A percentile compares a stretch with the other conserved stretches of the same genome.
Conservation (phyloP, 225 moss, liverwort and hornwort genomes). For the Ulota crispa region DNA sequence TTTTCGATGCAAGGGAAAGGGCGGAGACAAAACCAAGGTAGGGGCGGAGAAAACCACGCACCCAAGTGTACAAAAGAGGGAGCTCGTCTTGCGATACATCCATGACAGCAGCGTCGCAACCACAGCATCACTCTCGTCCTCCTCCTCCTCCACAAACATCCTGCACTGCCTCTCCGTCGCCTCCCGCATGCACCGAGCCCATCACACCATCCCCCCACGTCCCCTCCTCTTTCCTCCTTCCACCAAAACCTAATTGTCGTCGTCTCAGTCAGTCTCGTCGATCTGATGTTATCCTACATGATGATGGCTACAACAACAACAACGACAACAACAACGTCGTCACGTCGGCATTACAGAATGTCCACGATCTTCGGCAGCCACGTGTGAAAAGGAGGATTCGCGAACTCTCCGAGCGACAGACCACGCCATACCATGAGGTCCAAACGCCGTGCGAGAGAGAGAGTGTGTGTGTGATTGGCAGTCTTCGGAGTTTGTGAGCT, state of each 20-base stretch:
- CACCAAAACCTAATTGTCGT: neutral
- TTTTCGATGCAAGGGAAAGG: neutral
- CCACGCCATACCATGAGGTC: neutral
- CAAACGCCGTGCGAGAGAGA: neutral
- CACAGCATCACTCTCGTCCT: conserved; percentile 28
- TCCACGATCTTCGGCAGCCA: neutral
- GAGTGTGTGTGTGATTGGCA: too few species aligned
- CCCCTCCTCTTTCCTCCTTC: neutral
- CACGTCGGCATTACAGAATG: neutral
- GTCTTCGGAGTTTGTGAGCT: too few species aligned
- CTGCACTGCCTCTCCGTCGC: conserved; percentile 7
- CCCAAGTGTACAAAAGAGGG: conserved; percentile 96
- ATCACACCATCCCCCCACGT: neutral
- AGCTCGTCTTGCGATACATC: conserved; percentile 97
- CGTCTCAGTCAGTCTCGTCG: neutral
- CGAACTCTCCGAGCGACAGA: neutral
- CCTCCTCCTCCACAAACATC: conserved; percentile 18
- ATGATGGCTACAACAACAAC: neutral
- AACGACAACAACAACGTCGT: neutral
- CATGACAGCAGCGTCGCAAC: conserved; percentile 51
- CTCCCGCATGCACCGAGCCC: conserved; percentile 22
- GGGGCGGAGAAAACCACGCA: conserved; percentile 13
- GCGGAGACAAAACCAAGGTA: too few species aligned
- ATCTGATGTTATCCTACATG: neutral
- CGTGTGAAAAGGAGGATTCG: neutral